phyloP scores from a whole-genome alignment of 1,284 basidiomycete genomes.

The Boletus austroedulis region DNA sequence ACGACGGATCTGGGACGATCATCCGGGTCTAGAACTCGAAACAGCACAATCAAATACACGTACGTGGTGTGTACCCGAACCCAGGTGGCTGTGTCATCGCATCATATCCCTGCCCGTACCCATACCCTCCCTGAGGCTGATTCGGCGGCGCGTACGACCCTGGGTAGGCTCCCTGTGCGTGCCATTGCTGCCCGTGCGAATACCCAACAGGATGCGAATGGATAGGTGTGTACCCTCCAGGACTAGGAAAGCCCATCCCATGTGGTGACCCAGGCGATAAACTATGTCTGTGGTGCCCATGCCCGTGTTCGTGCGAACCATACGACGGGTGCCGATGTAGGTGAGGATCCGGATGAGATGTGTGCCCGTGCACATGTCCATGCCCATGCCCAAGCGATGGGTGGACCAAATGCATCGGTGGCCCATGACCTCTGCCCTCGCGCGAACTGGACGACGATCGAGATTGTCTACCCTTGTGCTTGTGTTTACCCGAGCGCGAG shows the following conservation, averaged over 20 bases:
- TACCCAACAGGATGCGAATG: slow-evolving; percentile 9
- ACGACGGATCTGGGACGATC: not conserved
- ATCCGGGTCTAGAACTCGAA: not conserved
- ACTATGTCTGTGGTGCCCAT: not conserved
- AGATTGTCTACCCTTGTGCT: not conserved
- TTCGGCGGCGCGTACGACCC: not conserved
- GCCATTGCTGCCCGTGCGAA: not conserved
- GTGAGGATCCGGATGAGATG: too few relatives aligned
- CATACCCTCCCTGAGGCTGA: not conserved
- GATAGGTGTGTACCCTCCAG: not conserved
- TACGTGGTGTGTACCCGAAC: slow-evolving; percentile 18
- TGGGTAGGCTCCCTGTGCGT: not conserved
- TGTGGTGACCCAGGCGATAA: not conserved
- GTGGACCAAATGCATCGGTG: not conserved
- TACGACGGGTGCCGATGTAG: not conserved
- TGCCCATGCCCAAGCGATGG: not conserved
- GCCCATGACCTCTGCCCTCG: too few relatives aligned
- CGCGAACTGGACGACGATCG: not conserved
- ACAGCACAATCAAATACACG: not conserved
- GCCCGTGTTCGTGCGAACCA: too few relatives aligned
- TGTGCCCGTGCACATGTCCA: not conserved
- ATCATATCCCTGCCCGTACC: not conserved
- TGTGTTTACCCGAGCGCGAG: not conserved
- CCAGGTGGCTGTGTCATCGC: not conserved
- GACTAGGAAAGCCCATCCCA: not conserved